phyloP scores from a whole-genome alignment of 2,329 filamentous ascomycete species.

The Diaporthe vexans region DNA sequence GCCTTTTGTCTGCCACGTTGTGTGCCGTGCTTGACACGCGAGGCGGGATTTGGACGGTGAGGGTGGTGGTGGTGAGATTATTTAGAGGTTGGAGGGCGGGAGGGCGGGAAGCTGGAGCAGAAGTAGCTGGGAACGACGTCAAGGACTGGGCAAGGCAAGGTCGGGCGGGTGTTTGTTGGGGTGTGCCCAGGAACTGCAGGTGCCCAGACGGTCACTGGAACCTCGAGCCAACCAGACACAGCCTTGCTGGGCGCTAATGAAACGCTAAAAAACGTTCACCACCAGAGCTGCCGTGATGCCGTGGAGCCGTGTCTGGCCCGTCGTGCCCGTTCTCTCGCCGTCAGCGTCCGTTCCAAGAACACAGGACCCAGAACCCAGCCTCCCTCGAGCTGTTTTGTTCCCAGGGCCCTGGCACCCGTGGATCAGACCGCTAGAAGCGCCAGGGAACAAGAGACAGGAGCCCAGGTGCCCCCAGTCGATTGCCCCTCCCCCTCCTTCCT shows the following conservation, averaged over 20 bases:
- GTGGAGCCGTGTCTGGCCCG: not conserved
- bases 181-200: constrained; percentile 15
- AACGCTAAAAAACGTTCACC: not conserved
- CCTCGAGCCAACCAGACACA: constrained; percentile 8
- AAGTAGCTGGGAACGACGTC: constrained; percentile 26
- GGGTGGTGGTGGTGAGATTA: not conserved
- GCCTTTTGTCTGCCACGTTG: constrained; percentile 26
- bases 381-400: not conserved
- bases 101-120: not conserved
- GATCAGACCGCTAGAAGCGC: constrained; percentile 18
- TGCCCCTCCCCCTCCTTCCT: constrained; percentile 3
- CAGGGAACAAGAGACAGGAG: not conserved
- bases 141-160: constrained; percentile 11
- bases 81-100: constrained; percentile 7
- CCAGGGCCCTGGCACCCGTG: constrained; percentile 6
- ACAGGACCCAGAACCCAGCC: constrained; percentile 5
- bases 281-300: constrained; percentile 11
- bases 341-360: constrained; percentile 2
- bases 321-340: not conserved
- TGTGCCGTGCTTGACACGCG: constrained; percentile 14
- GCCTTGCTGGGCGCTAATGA: not conserved
- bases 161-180: constrained; percentile 13
- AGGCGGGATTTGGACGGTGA: constrained; percentile 9
- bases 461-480: not conserved
- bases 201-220: constrained; percentile 15